These are phyloP conservation scores for Verruconis gallopava DNA, from an alignment of 2,329 filamentous ascomycete species.

Conservation along the genomic window DNA sequence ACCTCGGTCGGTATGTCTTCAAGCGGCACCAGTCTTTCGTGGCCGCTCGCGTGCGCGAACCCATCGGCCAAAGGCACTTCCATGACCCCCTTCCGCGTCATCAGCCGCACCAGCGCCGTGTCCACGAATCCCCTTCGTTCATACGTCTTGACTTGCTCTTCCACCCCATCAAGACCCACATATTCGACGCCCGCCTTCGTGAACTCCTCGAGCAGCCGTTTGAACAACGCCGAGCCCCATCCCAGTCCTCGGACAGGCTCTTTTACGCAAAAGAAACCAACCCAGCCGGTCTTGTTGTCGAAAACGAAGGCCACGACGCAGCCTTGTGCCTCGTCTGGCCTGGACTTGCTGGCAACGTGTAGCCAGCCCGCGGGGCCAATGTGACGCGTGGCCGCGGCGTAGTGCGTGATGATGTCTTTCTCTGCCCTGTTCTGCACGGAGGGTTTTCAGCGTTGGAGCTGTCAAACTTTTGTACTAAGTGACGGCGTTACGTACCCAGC, in stretches of 20 bases:
- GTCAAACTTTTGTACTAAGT: conserved; percentile 1
- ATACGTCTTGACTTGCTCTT: conserved; percentile 25
- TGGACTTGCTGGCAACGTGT: conserved; percentile 17
- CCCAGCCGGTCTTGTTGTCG: conserved; percentile 25
- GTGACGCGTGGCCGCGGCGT: conserved; percentile 11
- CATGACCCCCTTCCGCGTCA: conserved; percentile 16
- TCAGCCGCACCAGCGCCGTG: conserved; percentile 17
- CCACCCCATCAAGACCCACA: conserved; percentile 25
- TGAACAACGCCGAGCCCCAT: conserved; percentile 21
- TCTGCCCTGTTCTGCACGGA: conserved; percentile 22
- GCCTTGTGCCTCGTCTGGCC: conserved; percentile 18
- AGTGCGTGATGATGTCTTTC: conserved; percentile 22
- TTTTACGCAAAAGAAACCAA: conserved; percentile 25
- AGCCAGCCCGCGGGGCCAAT: conserved; percentile 20
- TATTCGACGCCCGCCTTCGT: conserved; percentile 12
- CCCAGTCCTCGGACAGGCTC: conserved; percentile 19
- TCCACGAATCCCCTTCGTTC: conserved; percentile 21
- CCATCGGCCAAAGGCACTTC: conserved; percentile 11
- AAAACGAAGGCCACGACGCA: conserved; percentile 22
- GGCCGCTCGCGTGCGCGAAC: conserved; percentile 9
- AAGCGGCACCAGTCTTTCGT: conserved; percentile 15
- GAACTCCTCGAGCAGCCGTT: conserved; percentile 18
- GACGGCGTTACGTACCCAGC: conserved; percentile 18
- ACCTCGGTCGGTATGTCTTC: conserved; percentile 14
- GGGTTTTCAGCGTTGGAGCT: conserved; percentile 4